Evolutionary conservation across 768 basidiomycete genomes (phyloP).

Genomic region (Ramaria sp.): DNA sequence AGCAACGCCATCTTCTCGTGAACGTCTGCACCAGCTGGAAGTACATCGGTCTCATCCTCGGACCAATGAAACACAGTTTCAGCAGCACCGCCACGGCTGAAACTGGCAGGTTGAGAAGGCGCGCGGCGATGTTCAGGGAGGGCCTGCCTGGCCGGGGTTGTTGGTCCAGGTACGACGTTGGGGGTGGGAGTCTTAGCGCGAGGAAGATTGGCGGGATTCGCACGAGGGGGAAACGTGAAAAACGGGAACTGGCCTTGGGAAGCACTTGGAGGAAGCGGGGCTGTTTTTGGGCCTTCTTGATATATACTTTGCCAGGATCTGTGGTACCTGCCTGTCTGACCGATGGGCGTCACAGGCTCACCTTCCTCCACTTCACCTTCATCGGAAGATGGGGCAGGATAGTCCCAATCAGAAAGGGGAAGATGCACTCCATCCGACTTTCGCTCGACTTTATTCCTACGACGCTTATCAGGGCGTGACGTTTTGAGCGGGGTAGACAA

Average conservation of each 20-base stretch:
- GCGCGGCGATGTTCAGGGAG: not conserved
- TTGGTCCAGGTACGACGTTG: not conserved
- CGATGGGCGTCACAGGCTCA: conserved; percentile 2
- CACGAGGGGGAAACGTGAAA: conserved; percentile 4
- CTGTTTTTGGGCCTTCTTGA: conserved; percentile 6
- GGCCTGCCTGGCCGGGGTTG: not conserved
- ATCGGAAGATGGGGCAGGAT: not conserved
- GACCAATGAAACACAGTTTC: conserved; percentile 2
- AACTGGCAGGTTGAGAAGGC: conserved; percentile 7
- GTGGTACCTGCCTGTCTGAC: not conserved
- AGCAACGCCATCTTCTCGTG: conserved; percentile 4
- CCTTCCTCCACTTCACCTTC: conserved; percentile 1
- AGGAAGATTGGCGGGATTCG: not conserved
- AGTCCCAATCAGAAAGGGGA: conserved; percentile 9
- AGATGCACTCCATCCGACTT: not conserved
- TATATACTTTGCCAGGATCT: not conserved
- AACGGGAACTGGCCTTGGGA: conserved; percentile 1
- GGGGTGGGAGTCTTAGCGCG: conserved; percentile 2
- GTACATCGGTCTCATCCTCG: not conserved
- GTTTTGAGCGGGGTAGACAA: not conserved
- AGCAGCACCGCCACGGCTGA: not conserved
- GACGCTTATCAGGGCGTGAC: not conserved
- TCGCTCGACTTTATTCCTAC: conserved; percentile 1
- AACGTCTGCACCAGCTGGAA: not conserved
- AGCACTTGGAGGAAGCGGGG: not conserved